Evolutionary conservation across 164 flowering plant species (phyloP), one percentile per base, ranked within the genome.

Genomic region (Nymphaea colorata): DNA sequence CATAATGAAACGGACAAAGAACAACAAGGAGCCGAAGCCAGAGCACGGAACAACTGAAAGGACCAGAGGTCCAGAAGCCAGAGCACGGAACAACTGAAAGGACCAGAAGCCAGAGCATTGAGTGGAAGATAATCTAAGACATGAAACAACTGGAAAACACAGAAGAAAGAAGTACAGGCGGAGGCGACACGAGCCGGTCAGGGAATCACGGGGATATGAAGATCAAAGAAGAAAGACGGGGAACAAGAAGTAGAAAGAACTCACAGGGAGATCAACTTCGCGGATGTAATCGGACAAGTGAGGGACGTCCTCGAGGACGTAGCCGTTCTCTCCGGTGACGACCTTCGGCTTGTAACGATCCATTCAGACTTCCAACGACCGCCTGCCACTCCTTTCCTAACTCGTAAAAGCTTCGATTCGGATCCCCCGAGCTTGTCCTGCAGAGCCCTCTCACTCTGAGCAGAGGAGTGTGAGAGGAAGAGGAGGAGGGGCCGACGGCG

Each of bases 291-390:
- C 93, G 47, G 76, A 15, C 62, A 87, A 72, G 71, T 82, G 88
- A 60, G 93, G 93, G 17, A 86, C 87, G 61, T 84, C 88, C 68
- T 86, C 89, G 44, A 84, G 86, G 5, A 82, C 79, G 62, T 82
- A 86, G 8, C 88, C 87, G 16, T 41, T 68, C 0, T 78, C 81
- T 11, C 59, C 53, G 1, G 73, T 69, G 41, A 85, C 71, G 7
- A 25, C 8, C 74, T 86, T 86, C 42, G 62, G 74, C 12, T 68
- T 69, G 1, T 68, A 63, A 47, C 55, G 7, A 12, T 7, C 55
- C 55, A 47, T 6, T 47, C 55, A 7, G 55, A 47, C 55, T 47
- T 25, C 36, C 36, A 25, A 25, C 36, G 36, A 1, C 36, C 36
- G 36, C 36, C 36, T 25, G 36, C 36, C 36, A 25, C 36, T 25